These are phyloP conservation scores for Sarcodon sp. DNA, from an alignment of 768 basidiomycete genomes.

Conservation along the genomic window DNA sequence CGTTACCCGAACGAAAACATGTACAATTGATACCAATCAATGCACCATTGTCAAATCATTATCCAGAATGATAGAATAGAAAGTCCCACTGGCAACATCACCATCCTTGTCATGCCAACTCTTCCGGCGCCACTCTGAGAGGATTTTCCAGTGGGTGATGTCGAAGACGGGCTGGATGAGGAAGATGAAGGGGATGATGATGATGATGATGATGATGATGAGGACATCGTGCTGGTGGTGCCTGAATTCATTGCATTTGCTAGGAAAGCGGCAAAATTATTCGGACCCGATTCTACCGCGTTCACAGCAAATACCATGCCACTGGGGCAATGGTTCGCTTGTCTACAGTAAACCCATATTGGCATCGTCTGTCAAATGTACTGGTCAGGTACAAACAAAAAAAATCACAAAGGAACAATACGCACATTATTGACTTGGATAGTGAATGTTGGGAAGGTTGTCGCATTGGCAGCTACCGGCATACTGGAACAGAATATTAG, in stretches of 20 bases:
- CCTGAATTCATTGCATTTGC: conserved; percentile 8
- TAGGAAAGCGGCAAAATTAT: conserved; percentile 40
- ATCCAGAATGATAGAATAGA: no score
- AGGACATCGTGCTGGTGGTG: no score
- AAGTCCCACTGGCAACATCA: no score
- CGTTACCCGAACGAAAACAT: background rate
- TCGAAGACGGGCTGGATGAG: background rate
- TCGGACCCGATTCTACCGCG: conserved; percentile 33
- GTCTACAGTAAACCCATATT: conserved; percentile 44
- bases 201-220: background rate
- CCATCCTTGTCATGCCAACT: no score
- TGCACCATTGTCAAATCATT: no score
- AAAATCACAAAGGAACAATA: background rate
- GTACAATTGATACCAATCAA: no score
- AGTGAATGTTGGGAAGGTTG: conserved; percentile 38
- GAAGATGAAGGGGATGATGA: background rate
- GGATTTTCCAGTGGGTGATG: background rate
- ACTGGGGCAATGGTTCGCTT: conserved; percentile 33
- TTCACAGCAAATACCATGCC: conserved; percentile 55
- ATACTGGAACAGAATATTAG: conserved; percentile 18
- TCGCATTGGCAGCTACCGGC: conserved; percentile 29
- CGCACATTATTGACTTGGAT: conserved; percentile 39
- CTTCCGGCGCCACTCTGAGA: background rate
- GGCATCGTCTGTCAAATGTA: conserved; percentile 27
- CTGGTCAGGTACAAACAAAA: background rate